These are phyloP conservation scores for Boletellus emodensis DNA, from an alignment of 768 basidiomycete species.

Conservation along the genomic window DNA sequence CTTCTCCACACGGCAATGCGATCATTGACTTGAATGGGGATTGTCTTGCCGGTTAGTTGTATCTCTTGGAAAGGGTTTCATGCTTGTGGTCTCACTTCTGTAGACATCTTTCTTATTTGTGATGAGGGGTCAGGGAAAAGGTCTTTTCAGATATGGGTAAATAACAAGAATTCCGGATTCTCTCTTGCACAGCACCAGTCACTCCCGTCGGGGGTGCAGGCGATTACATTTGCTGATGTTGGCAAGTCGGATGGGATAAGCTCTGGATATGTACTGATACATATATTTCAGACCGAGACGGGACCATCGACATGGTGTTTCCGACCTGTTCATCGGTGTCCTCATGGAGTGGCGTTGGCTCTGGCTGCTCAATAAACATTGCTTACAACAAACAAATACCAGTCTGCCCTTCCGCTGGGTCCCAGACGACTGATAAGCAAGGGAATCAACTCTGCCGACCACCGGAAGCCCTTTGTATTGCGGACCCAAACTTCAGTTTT, in stretches of 20 bases:
- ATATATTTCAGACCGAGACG: slow-evolving; percentile 72
- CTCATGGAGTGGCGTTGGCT: slow-evolving; percentile 63
- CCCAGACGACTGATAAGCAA: slow-evolving; percentile 43
- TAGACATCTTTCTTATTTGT: slow-evolving; percentile 90
- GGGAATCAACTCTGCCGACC: slow-evolving; percentile 61
- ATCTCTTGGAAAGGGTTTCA: background rate
- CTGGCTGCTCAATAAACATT: slow-evolving; percentile 80
- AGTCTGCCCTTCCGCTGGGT: slow-evolving; percentile 61
- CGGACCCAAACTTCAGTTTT: slow-evolving; percentile 79
- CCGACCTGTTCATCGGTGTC: slow-evolving; percentile 77
- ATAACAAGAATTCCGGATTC: slow-evolving; percentile 76
- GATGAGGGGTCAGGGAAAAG: slow-evolving; percentile 53
- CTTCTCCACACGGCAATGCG: slow-evolving; percentile 91
- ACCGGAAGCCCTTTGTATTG: slow-evolving; percentile 75
- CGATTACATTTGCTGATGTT: slow-evolving; percentile 87
- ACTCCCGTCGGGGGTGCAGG: slow-evolving; percentile 73
- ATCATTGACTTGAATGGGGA: slow-evolving; percentile 94
- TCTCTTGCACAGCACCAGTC: slow-evolving; percentile 58
- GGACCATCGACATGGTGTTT: slow-evolving; percentile 94
- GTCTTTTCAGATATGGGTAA: slow-evolving; percentile 90
- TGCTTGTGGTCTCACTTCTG: slow-evolving; percentile 4
- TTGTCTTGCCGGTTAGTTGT: slow-evolving; percentile 73
- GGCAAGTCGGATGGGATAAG: slow-evolving; percentile 42
- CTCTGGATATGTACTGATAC: background rate
- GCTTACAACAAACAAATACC: slow-evolving; percentile 91